These are phyloP conservation scores for Penicillium subrubescens DNA, from an alignment of 495 filamentous ascomycete species.

Conservation along the genomic window DNA sequence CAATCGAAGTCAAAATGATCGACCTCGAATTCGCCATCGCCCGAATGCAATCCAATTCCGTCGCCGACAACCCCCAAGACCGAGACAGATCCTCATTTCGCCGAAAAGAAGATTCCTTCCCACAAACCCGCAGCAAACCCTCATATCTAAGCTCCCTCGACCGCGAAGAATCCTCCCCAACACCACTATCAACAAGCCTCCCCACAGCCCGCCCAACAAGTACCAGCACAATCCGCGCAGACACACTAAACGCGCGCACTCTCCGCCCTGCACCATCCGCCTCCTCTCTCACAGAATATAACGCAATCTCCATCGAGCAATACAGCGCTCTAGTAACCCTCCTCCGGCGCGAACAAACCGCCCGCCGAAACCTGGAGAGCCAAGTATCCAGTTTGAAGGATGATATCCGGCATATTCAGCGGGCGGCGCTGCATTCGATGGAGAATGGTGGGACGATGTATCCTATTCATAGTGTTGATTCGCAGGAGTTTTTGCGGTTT, in stretches of 20 bases:
- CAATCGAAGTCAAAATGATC: conserved; percentile 57
- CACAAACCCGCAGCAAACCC: conserved; percentile 28
- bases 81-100: conserved; percentile 16
- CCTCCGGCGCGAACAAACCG: conserved; percentile 57
- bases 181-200: conserved; percentile 11
- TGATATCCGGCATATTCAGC: conserved; percentile 48
- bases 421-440: conserved; percentile 37
- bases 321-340: conserved; percentile 58
- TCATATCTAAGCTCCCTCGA: conserved; percentile 20
- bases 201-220: conserved; percentile 37
- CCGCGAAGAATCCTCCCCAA: conserved; percentile 33
- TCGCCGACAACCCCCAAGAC: conserved; percentile 20
- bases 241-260: conserved; percentile 30
- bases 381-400: conserved; percentile 54
- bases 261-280: conserved; percentile 36
- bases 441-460: conserved; percentile 37
- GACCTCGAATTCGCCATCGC: conserved; percentile 59
- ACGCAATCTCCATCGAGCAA: conserved; percentile 55
- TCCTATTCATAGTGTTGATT: conserved; percentile 38
- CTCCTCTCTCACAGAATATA: conserved; percentile 34
- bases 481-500: conserved; percentile 38
- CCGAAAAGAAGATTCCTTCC: conserved; percentile 20
- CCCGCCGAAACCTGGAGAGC: conserved; percentile 54
- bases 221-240: conserved; percentile 44
- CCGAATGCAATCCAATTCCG: conserved; percentile 46